Conservation (phyloP, 1,139 yeast genomes). For the Sugiyamaella castrensis region DNA sequence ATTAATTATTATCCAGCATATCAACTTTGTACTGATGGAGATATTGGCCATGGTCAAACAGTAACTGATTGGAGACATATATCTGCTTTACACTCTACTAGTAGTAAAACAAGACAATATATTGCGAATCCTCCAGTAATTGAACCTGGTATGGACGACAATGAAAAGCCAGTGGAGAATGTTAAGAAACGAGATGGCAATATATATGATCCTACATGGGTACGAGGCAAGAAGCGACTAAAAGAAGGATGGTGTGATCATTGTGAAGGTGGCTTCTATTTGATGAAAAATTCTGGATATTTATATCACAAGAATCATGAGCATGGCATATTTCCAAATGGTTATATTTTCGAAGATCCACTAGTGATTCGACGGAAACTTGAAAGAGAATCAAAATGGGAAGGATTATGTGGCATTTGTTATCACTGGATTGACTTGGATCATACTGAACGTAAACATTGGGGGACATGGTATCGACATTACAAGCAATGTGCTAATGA, state of each 20-base stretch:
- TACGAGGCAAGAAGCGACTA: constrained; percentile 22
- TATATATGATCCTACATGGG: constrained; percentile 29
- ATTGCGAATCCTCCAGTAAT: constrained; percentile 18
- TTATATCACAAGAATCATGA: constrained; percentile 34
- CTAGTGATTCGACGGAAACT: constrained; percentile 29
- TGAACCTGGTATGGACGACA: constrained; percentile 10
- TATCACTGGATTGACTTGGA: constrained; percentile 34
- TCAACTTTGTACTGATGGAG: constrained; percentile 28
- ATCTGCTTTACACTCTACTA: constrained; percentile 21
- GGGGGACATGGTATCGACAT: constrained; percentile 36
- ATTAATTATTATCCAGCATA: constrained; percentile 28
- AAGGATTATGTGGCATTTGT: constrained; percentile 34
- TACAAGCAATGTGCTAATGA: constrained; percentile 32
- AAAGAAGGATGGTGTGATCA: constrained; percentile 34
- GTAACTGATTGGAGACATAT: constrained; percentile 28
- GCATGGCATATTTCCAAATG: constrained; percentile 34
- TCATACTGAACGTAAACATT: constrained; percentile 27
- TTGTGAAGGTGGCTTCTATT: constrained; percentile 28
- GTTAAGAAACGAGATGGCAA: constrained; percentile 23
- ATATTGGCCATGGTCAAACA: constrained; percentile 27
- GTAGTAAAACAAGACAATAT: constrained; percentile 23
- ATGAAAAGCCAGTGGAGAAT: constrained; percentile 21
- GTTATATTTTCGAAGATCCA: constrained; percentile 32
- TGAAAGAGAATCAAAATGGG: constrained; percentile 31
- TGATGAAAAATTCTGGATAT: constrained; percentile 33